Conservation (phyloP, 805 yeast species). For the Yamadazyma sp. region DNA sequence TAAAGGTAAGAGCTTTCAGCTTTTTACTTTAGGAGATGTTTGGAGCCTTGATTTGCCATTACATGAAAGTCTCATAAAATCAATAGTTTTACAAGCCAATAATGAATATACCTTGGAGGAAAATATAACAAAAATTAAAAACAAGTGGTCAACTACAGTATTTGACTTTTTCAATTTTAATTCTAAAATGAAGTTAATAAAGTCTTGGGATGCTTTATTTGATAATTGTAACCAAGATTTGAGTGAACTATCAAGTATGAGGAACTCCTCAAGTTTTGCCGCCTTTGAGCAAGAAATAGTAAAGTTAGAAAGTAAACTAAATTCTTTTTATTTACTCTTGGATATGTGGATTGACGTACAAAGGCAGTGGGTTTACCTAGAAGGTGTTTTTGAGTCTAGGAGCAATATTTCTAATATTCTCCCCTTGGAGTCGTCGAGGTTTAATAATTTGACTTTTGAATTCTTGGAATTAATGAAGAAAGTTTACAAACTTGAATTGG, state of each 20-base stretch:
- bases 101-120: slow-evolving; percentile 68
- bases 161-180: slow-evolving; percentile 56
- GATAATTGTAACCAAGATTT: slow-evolving; percentile 59
- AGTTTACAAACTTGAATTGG: slow-evolving; percentile 46
- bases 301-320: slow-evolving; percentile 56
- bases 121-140: slow-evolving; percentile 47
- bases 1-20: slow-evolving; percentile 17
- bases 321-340: slow-evolving; percentile 46
- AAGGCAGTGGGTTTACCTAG: slow-evolving; percentile 82
- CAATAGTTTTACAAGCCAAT: slow-evolving; percentile 59
- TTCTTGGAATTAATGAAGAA: slow-evolving; percentile 50
- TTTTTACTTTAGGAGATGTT: slow-evolving; percentile 54
- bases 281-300: slow-evolving; percentile 58
- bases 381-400: slow-evolving; percentile 63
- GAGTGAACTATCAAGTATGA: slow-evolving; percentile 65
- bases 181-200: slow-evolving; percentile 53
- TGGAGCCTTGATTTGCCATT: slow-evolving; percentile 51
- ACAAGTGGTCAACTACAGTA: slow-evolving; percentile 51
- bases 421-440: slow-evolving; percentile 69
- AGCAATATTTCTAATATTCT: slow-evolving; percentile 60
- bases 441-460: slow-evolving; percentile 60
- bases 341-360: slow-evolving; percentile 83
- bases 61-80: slow-evolving; percentile 46
- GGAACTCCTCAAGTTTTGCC: slow-evolving; percentile 57
- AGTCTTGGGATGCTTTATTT: slow-evolving; percentile 64